Evolutionary conservation across 2,329 filamentous ascomycete species (phyloP), one percentile per base, ranked within the genome.

Genomic region (Alternaria burnsii): DNA sequence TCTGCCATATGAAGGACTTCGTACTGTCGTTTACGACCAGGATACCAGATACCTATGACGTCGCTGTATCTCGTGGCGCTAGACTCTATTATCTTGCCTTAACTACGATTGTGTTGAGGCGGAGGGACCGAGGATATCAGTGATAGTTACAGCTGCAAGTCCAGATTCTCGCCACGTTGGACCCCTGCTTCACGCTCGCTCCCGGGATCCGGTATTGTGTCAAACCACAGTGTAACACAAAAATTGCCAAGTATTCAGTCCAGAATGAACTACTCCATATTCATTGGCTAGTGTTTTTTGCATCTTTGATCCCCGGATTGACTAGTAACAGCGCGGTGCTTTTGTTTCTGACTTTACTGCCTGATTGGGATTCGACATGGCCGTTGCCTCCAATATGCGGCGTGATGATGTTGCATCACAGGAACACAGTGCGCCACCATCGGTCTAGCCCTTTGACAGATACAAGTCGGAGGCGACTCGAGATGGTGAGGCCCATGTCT

Each of bases 1-100:
- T 68, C 40, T 66, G 30, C 65, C 65, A 66, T 36, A 68, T 66
- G 65, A 62, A 46, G 7, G 51, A 30, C 48, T 40, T 61, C 57
- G 61, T 64, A 66, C 41, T 22, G 20, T 52, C 38, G 12, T 36
- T 34, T 32, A 2, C 12, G 30, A 26, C 30, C 16, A 12, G 38
- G 5, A 11, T 30, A 40, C 18, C 4, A 41, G 32, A 26, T 7
- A 22, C 3, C 8, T 38, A 52, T 62, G 59, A 62, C 55, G 55
- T 55, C 40, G 38, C 8, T 4, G 20, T 22, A 12, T 22, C 24
- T 16, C 24, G 14, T 34, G 32, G 30, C 16, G 9, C 46, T 48
- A 30, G 22, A 36, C 6, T 24, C 18, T 36, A 30, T 34, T 34
- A 18, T 20, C 30, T 22, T 32, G 44, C 44, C 12, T 14, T 16